A percentile compares a stretch with the other conserved stretches of the same genome.
phyloP scores from a whole-genome alignment of 2,329 filamentous ascomycete genomes.

The Trichophyton mentagrophytes region DNA sequence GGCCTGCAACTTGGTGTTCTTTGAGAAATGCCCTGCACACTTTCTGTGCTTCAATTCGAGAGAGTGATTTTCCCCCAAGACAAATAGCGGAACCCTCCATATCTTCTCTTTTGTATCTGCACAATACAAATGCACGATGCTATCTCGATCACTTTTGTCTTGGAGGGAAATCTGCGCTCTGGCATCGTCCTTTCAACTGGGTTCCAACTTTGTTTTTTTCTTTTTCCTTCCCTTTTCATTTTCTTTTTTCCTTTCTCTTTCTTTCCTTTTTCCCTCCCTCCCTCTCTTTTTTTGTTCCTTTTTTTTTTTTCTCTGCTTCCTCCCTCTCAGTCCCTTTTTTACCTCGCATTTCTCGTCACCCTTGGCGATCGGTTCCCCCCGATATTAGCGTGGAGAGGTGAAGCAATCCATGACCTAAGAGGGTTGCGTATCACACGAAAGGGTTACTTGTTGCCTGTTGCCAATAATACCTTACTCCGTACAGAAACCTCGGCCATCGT shows the following conservation, averaged over 20 bases:
- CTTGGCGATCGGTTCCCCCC: conserved; percentile 7
- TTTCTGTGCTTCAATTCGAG: not conserved
- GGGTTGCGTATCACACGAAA: not conserved
- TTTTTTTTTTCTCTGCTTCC: not conserved
- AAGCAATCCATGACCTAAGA: not conserved
- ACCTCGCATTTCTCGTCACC: not conserved
- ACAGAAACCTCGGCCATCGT: not conserved
- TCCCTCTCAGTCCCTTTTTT: not conserved
- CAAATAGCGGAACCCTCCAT: not conserved
- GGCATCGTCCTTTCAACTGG: not conserved
- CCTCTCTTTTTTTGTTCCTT: conserved; percentile 12
- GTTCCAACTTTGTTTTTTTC: conserved; percentile 9
- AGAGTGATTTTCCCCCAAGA: not conserved
- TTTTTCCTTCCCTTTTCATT: conserved; percentile 6
- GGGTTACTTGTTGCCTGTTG: not conserved
- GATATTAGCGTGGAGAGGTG: conserved; percentile 1
- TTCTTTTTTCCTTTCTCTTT: conserved; percentile 13
- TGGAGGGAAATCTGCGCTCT: not conserved
- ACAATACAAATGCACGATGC: not conserved
- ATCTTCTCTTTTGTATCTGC: not conserved
- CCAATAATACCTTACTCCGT: not conserved
- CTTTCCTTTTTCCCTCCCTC: conserved; percentile 12
- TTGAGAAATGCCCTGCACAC: not conserved
- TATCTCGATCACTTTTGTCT: not conserved
- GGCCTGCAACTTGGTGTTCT: not conserved